Conservation (phyloP, 441 rosid species). For the Iberis amara region DNA sequence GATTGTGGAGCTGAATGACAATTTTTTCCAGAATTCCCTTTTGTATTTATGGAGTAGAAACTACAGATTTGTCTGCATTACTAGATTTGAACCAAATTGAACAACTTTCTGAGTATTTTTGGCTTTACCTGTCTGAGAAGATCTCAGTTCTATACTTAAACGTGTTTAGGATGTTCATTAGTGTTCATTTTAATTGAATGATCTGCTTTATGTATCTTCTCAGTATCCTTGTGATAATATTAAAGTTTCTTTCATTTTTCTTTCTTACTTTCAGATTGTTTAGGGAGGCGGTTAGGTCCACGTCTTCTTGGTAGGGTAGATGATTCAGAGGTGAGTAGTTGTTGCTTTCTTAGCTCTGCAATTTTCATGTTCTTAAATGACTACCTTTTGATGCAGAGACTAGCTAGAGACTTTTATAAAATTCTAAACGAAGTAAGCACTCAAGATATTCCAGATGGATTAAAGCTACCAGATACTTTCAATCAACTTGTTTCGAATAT, state of each 20-base stretch:
- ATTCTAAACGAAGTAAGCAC: conserved; percentile 74
- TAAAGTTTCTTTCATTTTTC: conserved; percentile 19
- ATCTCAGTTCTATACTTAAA: background rate
- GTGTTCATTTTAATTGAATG: conserved; percentile 1
- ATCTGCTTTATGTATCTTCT: conserved; percentile 1
- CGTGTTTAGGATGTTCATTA: background rate
- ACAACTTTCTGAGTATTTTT: background rate
- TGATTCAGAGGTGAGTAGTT: conserved; percentile 80
- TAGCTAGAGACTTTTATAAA: conserved; percentile 76
- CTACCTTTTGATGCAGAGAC: conserved; percentile 52
- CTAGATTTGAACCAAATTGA: conserved; percentile 2
- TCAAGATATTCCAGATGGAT: conserved; percentile 75
- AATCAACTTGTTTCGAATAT: conserved; percentile 74
- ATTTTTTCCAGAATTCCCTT: background rate
- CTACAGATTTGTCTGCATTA: conserved; percentile 8
- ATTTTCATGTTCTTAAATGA: conserved; percentile 18
- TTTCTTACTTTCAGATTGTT: conserved; percentile 67
- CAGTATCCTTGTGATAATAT: conserved; percentile 18
- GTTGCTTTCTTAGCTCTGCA: conserved; percentile 15
- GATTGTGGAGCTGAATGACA: conserved; percentile 23
- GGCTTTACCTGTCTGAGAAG: background rate
- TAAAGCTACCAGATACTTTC: conserved; percentile 82
- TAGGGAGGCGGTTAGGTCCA: conserved; percentile 97
- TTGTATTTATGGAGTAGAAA: background rate
- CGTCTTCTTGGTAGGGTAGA: conserved; percentile 81